Evolutionary conservation across 2,329 filamentous ascomycete genomes (phyloP), one percentile per base, ranked within the genome.

Genomic region (Claviceps humidiphila): DNA sequence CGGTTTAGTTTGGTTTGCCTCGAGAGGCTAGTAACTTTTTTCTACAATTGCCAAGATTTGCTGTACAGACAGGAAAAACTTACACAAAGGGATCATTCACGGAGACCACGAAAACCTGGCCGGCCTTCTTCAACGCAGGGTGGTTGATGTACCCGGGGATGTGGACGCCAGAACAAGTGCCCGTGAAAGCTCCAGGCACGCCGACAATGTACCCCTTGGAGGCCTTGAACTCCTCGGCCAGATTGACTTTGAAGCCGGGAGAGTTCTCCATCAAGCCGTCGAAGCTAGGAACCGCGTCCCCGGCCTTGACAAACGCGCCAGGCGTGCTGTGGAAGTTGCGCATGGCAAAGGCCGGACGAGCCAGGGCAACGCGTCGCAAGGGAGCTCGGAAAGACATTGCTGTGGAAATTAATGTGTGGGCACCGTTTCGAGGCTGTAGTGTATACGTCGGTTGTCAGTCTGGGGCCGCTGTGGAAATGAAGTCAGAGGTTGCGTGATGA

Each of bases 1-100:
- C 39, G 16, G 6, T 37, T 44, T 44, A 6, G 5, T 16, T 24
- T 24, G 14, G 4, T 9, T 44, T 26, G 22, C n/a, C 20, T 16
- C 20, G n/a, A n/a, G 13, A n/a, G 17, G 5, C 13, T 30, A 16
- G 4, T 1, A 13, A 13, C 5, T 16, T 24, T 44, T 44, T n/a
- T 44, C 8, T 26, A 14, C 16, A 6, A 9, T 42, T 11, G 11
- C 2, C 11, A 44, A 24, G 4, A 14, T 24, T 24, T 24, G 3
- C 6, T 37, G 11, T 17, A 38, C 13, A 20, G 17, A 26, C n/a
- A 17, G 5, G 38, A 17, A 24, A 34, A 44, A 71, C 86, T 70
- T 75, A 94, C 87, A 95, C 90, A 66, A 96, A 96, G 20, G 89
- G 81, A 66, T 97, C 91, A 66, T 97, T 97, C 65, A 96, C 90